phyloP scores from a whole-genome alignment of 805 yeast genomes.

The Kodamaea sagamina region DNA sequence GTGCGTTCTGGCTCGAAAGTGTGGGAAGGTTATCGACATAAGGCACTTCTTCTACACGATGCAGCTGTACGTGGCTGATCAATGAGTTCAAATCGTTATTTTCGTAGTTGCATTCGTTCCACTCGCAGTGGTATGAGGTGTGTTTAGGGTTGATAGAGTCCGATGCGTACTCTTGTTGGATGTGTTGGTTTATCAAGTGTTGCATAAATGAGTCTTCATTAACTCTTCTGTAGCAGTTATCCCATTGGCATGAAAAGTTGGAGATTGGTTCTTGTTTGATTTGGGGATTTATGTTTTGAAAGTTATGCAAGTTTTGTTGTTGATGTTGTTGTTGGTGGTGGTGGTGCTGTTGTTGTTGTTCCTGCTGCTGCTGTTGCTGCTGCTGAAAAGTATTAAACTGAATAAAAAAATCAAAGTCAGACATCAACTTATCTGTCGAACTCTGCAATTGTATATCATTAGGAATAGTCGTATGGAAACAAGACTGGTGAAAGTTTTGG shows the following conservation, averaged over 20 bases:
- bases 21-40: neutral
- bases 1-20: constrained; percentile 1
- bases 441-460: constrained; percentile 15
- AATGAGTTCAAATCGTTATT: constrained; percentile 55
- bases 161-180: constrained; percentile 46
- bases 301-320: neutral
- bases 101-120: constrained; percentile 69
- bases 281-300: neutral
- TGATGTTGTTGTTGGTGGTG: neutral
- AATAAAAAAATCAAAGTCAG: constrained; percentile 41
- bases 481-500: constrained; percentile 38
- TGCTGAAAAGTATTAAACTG: constrained; percentile 36
- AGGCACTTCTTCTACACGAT: constrained; percentile 19
- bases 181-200: constrained; percentile 50
- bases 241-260: constrained; percentile 50
- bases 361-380: constrained; percentile 10
- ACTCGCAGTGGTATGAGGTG: constrained; percentile 57
- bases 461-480: constrained; percentile 47
- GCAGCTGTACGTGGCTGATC: constrained; percentile 52
- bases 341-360: constrained; percentile 21
- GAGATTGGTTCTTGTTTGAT: constrained; percentile 3
- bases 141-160: constrained; percentile 11
- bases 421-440: constrained; percentile 19
- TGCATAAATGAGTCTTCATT: constrained; percentile 32
- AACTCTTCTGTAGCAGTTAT: constrained; percentile 52